A percentile compares a stretch with the other conserved stretches of the same genome.
Evolutionary conservation across 1,139 yeast species (phyloP).

Genomic region (Suhomyces taliae): DNA sequence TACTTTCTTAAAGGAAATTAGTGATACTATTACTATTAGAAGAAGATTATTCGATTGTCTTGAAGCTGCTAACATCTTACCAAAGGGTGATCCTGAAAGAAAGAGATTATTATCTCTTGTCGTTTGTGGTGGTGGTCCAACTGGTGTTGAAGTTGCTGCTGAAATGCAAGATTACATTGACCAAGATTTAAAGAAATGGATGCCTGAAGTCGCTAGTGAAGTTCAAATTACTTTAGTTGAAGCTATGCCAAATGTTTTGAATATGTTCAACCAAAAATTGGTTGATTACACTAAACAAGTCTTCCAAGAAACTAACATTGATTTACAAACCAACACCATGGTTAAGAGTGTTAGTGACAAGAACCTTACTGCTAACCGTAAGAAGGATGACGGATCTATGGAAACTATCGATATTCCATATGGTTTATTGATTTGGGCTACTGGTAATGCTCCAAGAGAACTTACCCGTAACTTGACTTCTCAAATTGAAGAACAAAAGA

Average conservation of each 20-base stretch:
- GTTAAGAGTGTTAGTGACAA: slow-evolving; percentile 79
- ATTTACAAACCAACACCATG: slow-evolving; percentile 79
- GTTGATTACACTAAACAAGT: slow-evolving; percentile 83
- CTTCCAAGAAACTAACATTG: slow-evolving; percentile 75
- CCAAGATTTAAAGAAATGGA: slow-evolving; percentile 86
- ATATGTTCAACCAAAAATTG: slow-evolving; percentile 81
- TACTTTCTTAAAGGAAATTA: slow-evolving; percentile 80
- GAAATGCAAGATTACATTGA: slow-evolving; percentile 92
- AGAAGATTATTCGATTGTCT: slow-evolving; percentile 74
- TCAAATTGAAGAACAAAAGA: slow-evolving; percentile 77
- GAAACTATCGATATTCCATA: slow-evolving; percentile 71
- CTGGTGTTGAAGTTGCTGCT: slow-evolving; percentile 96
- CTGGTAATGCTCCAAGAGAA: slow-evolving; percentile 90
- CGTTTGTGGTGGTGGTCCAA: slow-evolving; percentile 96
- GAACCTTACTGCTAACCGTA: slow-evolving; percentile 68
- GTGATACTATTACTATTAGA: slow-evolving; percentile 78
- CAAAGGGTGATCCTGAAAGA: slow-evolving; percentile 74
- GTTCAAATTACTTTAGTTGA: slow-evolving; percentile 83
- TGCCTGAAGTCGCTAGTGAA: slow-evolving; percentile 81
- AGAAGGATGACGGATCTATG: slow-evolving; percentile 60
- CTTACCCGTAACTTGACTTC: slow-evolving; percentile 67
- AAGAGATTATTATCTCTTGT: slow-evolving; percentile 78
- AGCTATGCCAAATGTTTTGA: slow-evolving; percentile 88
- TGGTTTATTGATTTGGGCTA: slow-evolving; percentile 95
- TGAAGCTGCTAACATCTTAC: slow-evolving; percentile 79